Evolutionary conservation across 2,329 filamentous ascomycete species (phyloP).

Genomic region (Teratosphaeria gauchensis): DNA sequence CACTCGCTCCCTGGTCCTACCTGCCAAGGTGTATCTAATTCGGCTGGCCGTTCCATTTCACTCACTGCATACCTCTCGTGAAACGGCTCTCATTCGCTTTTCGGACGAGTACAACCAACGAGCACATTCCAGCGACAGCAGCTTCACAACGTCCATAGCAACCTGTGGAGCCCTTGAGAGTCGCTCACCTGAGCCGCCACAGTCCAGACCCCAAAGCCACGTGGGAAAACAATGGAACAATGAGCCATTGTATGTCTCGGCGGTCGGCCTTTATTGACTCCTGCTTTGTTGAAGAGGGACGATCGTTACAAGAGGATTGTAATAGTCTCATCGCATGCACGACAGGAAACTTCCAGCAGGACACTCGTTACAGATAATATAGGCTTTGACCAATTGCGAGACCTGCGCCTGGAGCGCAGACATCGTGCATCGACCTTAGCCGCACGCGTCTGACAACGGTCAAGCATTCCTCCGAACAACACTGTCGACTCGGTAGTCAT

Average conservation of each 20-base stretch:
- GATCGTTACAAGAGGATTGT: background rate
- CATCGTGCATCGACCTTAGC: background rate
- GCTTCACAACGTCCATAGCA: background rate
- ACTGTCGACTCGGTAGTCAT: background rate
- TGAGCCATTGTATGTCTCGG: background rate
- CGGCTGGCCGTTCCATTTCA: background rate
- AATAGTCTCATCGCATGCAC: background rate
- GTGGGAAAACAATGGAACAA: background rate
- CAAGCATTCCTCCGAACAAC: background rate
- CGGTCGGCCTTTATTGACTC: background rate
- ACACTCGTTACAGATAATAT: background rate
- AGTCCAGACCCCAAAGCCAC: background rate
- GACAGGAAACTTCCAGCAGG: background rate
- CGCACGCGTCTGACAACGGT: background rate
- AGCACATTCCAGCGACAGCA: background rate
- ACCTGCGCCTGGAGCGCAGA: background rate
- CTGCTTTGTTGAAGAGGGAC: background rate
- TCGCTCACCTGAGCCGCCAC: background rate
- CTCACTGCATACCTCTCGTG: background rate
- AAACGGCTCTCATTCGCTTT: background rate
- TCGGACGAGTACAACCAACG: too few species aligned
- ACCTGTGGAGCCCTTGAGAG: background rate
- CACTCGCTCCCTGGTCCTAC: background rate
- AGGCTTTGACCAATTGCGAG: background rate
- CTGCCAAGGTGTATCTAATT: background rate